phyloP scores from a whole-genome alignment of 495 filamentous ascomycete species.

The Lophium mytilinum region DNA sequence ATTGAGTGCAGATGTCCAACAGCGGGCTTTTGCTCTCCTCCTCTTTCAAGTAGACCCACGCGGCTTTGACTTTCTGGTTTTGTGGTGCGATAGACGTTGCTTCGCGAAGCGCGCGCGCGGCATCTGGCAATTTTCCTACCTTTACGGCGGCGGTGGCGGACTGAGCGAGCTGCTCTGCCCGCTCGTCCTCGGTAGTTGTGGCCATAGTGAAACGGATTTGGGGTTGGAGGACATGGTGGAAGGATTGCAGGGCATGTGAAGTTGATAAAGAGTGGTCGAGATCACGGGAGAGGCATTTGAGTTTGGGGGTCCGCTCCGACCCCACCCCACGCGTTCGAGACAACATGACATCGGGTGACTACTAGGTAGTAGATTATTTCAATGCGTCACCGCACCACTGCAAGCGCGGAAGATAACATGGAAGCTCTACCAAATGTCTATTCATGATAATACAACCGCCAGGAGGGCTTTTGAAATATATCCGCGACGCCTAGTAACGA shows the following conservation, averaged over 20 bases:
- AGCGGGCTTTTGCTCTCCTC: constrained; percentile 44
- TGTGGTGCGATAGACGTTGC: constrained; percentile 54
- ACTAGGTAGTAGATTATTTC: too few relatives aligned
- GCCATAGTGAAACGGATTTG: constrained; percentile 10
- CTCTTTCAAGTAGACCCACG: constrained; percentile 43
- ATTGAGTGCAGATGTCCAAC: constrained; percentile 47
- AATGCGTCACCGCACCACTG: too few relatives aligned
- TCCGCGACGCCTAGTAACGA: not conserved
- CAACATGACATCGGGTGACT: not conserved
- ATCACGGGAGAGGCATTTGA: constrained; percentile 1
- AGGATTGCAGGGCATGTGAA: not conserved
- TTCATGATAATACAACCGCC: not conserved
- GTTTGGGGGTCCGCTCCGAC: not conserved
- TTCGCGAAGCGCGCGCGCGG: constrained; percentile 51
- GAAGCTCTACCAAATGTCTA: too few relatives aligned
- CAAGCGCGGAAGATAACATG: too few relatives aligned
- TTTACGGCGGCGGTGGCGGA: constrained; percentile 9
- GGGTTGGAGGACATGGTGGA: not conserved
- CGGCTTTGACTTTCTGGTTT: constrained; percentile 45
- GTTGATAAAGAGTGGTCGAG: constrained; percentile 8
- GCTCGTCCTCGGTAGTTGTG: constrained; percentile 16
- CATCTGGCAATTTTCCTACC: constrained; percentile 16
- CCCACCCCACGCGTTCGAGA: not conserved
- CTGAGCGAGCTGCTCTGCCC: constrained; percentile 15
- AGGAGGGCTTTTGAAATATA: not conserved